phyloP scores from a whole-genome alignment of 768 basidiomycete species.

The Trametes cingulata region DNA sequence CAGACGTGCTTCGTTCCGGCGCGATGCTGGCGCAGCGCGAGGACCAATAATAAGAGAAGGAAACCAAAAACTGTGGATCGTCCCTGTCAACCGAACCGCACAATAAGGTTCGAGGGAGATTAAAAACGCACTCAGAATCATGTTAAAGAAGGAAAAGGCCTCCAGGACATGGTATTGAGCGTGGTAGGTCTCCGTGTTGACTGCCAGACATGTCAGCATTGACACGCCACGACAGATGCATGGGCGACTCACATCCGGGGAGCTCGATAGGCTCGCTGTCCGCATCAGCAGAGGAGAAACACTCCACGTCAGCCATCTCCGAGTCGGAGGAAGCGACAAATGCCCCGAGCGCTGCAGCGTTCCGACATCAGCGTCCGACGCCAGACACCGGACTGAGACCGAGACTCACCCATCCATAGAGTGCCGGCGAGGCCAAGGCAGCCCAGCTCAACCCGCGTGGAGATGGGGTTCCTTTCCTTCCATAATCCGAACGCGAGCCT shows the following conservation, averaged over 20 bases:
- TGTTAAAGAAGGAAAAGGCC: conserved; percentile 79
- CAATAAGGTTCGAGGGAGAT: conserved; percentile 2
- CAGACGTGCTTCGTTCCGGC: conserved; percentile 56
- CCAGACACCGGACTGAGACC: background rate
- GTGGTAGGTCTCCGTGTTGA: conserved; percentile 83
- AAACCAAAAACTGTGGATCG: conserved; percentile 48
- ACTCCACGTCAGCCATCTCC: conserved; percentile 80
- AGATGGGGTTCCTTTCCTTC: conserved; percentile 72
- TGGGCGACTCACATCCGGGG: conserved; percentile 59
- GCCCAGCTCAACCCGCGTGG: conserved; percentile 73
- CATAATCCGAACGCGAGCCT: conserved; percentile 68
- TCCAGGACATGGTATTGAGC: conserved; percentile 87
- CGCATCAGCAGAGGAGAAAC: conserved; percentile 61
- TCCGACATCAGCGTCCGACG: conserved; percentile 3
- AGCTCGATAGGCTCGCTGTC: conserved; percentile 55
- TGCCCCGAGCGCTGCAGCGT: conserved; percentile 62
- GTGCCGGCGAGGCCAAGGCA: conserved; percentile 70
- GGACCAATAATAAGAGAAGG: conserved; percentile 45
- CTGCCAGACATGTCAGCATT: conserved; percentile 37
- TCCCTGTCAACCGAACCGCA: conserved; percentile 17
- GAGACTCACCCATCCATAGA: conserved; percentile 72
- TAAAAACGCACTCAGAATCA: conserved; percentile 56
- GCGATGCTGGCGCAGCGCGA: conserved; percentile 45
- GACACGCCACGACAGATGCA: background rate
- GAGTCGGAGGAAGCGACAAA: conserved; percentile 76